Evolutionary conservation across 2,329 filamentous ascomycete species (phyloP).

Genomic region (Botryosphaeria dothidea): DNA sequence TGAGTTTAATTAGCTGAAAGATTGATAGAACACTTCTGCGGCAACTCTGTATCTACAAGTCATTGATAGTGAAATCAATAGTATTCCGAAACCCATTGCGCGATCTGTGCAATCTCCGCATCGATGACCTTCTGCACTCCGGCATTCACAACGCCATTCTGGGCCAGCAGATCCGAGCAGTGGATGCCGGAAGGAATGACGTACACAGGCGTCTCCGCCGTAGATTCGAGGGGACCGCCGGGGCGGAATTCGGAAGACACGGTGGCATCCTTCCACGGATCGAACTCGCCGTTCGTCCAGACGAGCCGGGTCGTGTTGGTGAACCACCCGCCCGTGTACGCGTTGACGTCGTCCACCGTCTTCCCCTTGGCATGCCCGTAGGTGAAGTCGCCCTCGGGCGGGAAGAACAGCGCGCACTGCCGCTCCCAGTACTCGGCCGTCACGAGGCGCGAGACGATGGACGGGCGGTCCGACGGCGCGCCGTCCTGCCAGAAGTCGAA

Average conservation of each 20-base stretch:
- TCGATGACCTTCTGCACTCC: constrained; percentile 53
- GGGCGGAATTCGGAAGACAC: constrained; percentile 57
- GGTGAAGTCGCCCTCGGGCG: constrained; percentile 50
- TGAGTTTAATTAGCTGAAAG: background rate
- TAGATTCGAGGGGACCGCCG: constrained; percentile 54
- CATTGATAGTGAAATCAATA: background rate
- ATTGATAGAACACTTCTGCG: background rate
- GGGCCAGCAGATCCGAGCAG: constrained; percentile 55
- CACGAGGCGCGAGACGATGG: constrained; percentile 56
- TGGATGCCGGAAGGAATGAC: constrained; percentile 58
- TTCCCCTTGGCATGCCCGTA: constrained; percentile 51
- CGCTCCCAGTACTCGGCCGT: constrained; percentile 55
- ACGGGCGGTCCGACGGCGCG: constrained; percentile 46
- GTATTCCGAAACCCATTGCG: constrained; percentile 56
- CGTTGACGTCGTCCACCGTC: constrained; percentile 53
- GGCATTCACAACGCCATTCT: constrained; percentile 49
- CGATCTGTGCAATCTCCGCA: constrained; percentile 51
- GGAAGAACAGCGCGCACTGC: constrained; percentile 60
- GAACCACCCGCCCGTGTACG: constrained; percentile 58
- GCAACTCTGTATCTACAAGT: background rate
- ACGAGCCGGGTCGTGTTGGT: constrained; percentile 56
- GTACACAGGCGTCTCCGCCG: constrained; percentile 50
- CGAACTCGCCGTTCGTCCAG: constrained; percentile 60
- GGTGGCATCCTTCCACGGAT: constrained; percentile 60
- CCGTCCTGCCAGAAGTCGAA: constrained; percentile 59